Conservation (phyloP, 768 basidiomycete genomes). For the Myochromella boudieri region DNA sequence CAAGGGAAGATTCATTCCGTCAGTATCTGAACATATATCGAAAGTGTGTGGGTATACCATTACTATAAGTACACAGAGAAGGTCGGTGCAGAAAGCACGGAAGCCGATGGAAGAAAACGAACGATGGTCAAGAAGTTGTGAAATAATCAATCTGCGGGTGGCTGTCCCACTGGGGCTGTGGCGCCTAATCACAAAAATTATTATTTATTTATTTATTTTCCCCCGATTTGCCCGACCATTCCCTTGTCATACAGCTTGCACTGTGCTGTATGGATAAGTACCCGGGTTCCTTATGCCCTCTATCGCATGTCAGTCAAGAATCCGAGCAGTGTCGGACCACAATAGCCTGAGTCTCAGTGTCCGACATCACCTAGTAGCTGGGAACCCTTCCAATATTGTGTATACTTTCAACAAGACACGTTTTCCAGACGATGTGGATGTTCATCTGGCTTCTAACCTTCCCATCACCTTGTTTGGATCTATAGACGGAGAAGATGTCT, state of each 20-base stretch:
- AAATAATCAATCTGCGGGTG: conserved; percentile 23
- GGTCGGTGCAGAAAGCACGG: conserved; percentile 14
- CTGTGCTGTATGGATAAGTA: too few species aligned
- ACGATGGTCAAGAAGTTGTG: conserved; percentile 12
- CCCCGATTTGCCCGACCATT: background rate
- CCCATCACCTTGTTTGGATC: conserved; percentile 54
- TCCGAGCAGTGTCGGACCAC: conserved; percentile 44
- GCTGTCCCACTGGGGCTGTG: conserved; percentile 26
- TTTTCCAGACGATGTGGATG: conserved; percentile 43
- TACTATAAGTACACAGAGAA: conserved; percentile 21
- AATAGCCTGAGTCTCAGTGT: conserved; percentile 46
- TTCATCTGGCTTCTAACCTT: conserved; percentile 50
- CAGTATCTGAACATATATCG: too few species aligned
- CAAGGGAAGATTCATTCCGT: conserved; percentile 5
- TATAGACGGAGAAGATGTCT: conserved; percentile 42
- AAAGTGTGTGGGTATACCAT: conserved; percentile 8
- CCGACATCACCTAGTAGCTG: conserved; percentile 39
- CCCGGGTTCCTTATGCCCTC: too few species aligned
- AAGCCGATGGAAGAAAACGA: conserved; percentile 15
- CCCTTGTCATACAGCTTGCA: background rate
- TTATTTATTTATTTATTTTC: conserved; percentile 16
- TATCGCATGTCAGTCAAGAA: conserved; percentile 30
- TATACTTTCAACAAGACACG: conserved; percentile 33
- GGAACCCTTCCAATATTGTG: conserved; percentile 26
- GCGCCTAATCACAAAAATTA: conserved; percentile 14